Conservation (phyloP, 202 grass and related monocot genomes). For the Musa balbisiana region DNA sequence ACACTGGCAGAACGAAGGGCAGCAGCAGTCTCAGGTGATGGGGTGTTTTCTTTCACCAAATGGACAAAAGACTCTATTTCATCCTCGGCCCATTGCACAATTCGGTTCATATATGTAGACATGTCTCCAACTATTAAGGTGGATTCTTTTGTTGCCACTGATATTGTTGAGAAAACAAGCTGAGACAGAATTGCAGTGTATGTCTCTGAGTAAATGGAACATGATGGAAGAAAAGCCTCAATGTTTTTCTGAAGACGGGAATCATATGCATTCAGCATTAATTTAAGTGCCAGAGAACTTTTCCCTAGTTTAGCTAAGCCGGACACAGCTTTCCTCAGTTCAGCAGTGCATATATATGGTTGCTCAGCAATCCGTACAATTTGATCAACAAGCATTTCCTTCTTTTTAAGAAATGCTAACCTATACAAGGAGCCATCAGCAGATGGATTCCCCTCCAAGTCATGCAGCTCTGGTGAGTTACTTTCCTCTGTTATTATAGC, state of each 20-base stretch:
- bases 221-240: conserved; percentile 67
- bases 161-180: conserved; percentile 85
- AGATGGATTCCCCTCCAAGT: conserved; percentile 45
- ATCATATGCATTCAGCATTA: conserved; percentile 69
- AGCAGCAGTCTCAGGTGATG: conserved; percentile 56
- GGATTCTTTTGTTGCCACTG: conserved; percentile 60
- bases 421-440: conserved; percentile 44
- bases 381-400: conserved; percentile 66
- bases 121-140: conserved; percentile 60
- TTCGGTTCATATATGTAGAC: conserved; percentile 47
- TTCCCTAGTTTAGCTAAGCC: conserved; percentile 74
- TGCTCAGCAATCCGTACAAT: conserved; percentile 64
- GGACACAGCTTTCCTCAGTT: conserved; percentile 58
- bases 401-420: conserved; percentile 52
- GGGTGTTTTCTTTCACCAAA: conserved; percentile 90
- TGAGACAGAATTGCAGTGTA: conserved; percentile 79
- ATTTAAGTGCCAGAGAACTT: conserved; percentile 69
- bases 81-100: conserved; percentile 79
- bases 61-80: conserved; percentile 75
- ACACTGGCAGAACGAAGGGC: conserved; percentile 76
- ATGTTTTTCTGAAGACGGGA: conserved; percentile 60
- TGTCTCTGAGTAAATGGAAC: conserved; percentile 69
- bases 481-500: conserved; percentile 64
- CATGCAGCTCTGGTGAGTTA: conserved; percentile 32
- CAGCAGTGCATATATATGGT: conserved; percentile 52